Conservation (phyloP, 1,284 basidiomycete species). For the Apiotrichum brassicae region DNA sequence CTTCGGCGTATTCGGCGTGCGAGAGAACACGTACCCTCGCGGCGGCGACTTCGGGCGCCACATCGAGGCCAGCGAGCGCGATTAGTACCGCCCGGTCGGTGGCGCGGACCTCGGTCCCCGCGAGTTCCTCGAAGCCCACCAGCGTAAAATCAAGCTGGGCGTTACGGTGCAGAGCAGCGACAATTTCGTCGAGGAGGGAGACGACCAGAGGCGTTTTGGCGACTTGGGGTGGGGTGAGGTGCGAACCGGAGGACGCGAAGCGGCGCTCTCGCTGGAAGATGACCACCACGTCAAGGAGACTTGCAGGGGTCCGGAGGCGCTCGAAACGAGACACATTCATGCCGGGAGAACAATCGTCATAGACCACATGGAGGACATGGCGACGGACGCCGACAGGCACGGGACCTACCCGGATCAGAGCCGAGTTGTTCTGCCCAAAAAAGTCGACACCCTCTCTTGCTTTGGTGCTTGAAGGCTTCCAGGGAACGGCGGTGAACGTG, state of each 20-base stretch:
- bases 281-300: not conserved
- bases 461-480: not conserved
- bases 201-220: not conserved
- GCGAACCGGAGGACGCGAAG: not conserved
- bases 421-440: too few species aligned
- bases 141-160: constrained; percentile 1
- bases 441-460: not conserved
- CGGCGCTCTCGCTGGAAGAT: constrained; percentile 10
- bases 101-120: not conserved
- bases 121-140: constrained; percentile 8
- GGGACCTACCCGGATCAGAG: constrained; percentile 8
- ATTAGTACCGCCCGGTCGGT: not conserved
- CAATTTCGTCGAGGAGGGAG: not conserved
- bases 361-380: constrained; percentile 11
- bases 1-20: constrained; percentile 3
- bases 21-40: not conserved
- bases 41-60: not conserved
- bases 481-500: constrained; percentile 9
- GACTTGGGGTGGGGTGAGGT: too few species aligned
- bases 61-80: not conserved
- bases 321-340: constrained; percentile 4
- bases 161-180: not conserved
- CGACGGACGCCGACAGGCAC: constrained; percentile 3
- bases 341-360: constrained; percentile 10
- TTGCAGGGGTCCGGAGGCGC: constrained; percentile 2